Percentiles rank a stretch among this genome's conserved stretches.
Evolutionary conservation across 495 filamentous ascomycete genomes (phyloP).

Genomic region (Clohesyomyces aquaticus): DNA sequence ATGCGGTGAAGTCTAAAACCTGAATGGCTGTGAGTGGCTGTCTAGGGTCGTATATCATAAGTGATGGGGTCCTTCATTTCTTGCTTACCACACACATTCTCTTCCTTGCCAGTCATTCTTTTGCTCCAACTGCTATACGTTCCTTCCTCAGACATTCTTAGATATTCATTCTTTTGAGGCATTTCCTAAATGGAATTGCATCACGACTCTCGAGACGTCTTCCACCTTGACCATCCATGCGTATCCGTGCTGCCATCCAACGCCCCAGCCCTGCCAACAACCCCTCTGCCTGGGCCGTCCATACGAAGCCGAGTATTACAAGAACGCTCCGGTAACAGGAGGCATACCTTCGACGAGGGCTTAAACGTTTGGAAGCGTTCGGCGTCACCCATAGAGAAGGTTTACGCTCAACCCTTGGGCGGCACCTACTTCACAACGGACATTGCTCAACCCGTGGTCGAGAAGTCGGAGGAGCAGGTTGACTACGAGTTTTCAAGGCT

Average conservation of each 20-base stretch:
- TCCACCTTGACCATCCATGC: no score
- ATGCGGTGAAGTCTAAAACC: constrained; percentile 11
- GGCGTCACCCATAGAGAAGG: constrained; percentile 24
- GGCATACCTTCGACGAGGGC: constrained; percentile 21
- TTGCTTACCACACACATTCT: constrained; percentile 61
- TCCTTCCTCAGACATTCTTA: constrained; percentile 48
- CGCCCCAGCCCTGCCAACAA: constrained; percentile 41
- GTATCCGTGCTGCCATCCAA: constrained; percentile 51
- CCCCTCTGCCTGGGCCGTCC: constrained; percentile 4
- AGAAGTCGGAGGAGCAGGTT: constrained; percentile 34
- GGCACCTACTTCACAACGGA: constrained; percentile 24
- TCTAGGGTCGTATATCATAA: constrained; percentile 38
- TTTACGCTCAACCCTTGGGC: constrained; percentile 5
- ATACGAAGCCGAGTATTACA: constrained; percentile 41
- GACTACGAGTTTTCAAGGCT: constrained; percentile 39
- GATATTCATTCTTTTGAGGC: constrained; percentile 34
- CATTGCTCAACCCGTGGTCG: constrained; percentile 15
- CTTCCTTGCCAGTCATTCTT: constrained; percentile 63
- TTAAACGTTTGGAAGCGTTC: constrained; percentile 26
- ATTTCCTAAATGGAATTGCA: constrained; percentile 41
- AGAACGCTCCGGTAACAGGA: constrained; percentile 47
- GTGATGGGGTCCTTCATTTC: constrained; percentile 53
- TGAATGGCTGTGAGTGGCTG: constrained; percentile 36
- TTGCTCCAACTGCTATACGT: constrained; percentile 51
- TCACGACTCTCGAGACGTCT: constrained; percentile 44